These are phyloP conservation scores for Hawksworthiomyces lignivorus DNA, from an alignment of 2,329 filamentous ascomycete species.

Conservation along the genomic window DNA sequence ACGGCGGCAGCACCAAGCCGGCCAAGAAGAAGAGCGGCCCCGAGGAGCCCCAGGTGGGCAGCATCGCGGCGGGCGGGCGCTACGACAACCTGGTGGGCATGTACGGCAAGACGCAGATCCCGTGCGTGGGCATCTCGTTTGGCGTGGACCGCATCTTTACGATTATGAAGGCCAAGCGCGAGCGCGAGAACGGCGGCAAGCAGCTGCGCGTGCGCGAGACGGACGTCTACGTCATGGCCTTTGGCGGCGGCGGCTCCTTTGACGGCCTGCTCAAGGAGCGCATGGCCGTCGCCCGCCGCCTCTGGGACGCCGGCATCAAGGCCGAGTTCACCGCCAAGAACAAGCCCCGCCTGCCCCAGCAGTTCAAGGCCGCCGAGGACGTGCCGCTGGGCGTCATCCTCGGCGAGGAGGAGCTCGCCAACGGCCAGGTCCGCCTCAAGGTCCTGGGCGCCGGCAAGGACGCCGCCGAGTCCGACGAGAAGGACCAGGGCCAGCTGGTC, in stretches of 20 bases:
- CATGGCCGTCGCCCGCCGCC: slow-evolving; percentile 65
- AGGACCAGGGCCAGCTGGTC: slow-evolving; percentile 81
- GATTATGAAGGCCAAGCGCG: slow-evolving; percentile 70
- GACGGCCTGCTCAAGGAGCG: slow-evolving; percentile 79
- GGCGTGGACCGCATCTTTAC: slow-evolving; percentile 94
- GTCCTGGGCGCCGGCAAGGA: slow-evolving; percentile 40
- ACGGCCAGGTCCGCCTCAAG: slow-evolving; percentile 84
- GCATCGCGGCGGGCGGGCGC: slow-evolving; percentile 79
- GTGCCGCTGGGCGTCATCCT: slow-evolving; percentile 84
- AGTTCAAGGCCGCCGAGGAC: slow-evolving; percentile 89
- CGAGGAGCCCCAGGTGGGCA: slow-evolving; percentile 55
- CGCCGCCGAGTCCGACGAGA: slow-evolving; percentile 63
- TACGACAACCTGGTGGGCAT: slow-evolving; percentile 93
- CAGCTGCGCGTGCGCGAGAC: slow-evolving; percentile 61
- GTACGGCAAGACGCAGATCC: slow-evolving; percentile 82
- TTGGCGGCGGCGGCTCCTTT: slow-evolving; percentile 63
- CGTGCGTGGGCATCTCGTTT: slow-evolving; percentile 88
- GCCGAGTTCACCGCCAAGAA: slow-evolving; percentile 85
- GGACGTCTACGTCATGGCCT: slow-evolving; percentile 92
- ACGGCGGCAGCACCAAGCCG: slow-evolving; percentile 17
- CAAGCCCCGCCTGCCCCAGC: slow-evolving; percentile 79
- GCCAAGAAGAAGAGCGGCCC: not conserved
- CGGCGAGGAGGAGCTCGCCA: slow-evolving; percentile 79
- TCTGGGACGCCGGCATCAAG: slow-evolving; percentile 87
- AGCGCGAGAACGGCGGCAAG: slow-evolving; percentile 27